phyloP scores from a whole-genome alignment of 345 rosid species.

The Mercurialis annua region DNA sequence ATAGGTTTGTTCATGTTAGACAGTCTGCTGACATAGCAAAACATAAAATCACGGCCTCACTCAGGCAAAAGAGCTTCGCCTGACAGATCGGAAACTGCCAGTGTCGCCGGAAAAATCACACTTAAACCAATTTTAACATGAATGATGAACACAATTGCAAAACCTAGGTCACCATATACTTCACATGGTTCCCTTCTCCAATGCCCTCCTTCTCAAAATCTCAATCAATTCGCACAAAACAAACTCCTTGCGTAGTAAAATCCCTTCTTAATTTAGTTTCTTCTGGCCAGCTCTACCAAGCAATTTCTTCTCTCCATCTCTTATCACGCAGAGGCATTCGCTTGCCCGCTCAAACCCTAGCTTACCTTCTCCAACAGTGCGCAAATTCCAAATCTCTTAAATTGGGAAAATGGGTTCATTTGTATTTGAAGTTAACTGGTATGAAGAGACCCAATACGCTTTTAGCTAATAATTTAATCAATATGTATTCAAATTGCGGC shows the following conservation, averaged over 20 bases:
- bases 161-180: conserved; percentile 16
- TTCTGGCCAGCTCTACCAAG: conserved; percentile 41
- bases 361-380: conserved; percentile 42
- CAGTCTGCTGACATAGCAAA: too few species aligned
- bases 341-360: conserved; percentile 48
- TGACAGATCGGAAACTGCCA: too few species aligned
- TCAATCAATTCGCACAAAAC: conserved; percentile 31
- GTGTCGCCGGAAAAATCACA: conserved; percentile 20
- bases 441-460: conserved; percentile 46
- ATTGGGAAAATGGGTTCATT: conserved; percentile 70
- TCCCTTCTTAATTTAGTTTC: conserved; percentile 37
- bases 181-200: conserved; percentile 45
- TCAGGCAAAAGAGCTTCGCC: too few species aligned
- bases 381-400: conserved; percentile 45
- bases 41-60: too few species aligned
- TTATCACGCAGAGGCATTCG: conserved; percentile 50
- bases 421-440: conserved; percentile 67
- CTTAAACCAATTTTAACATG: not conserved
- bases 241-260: conserved; percentile 35
- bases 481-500: conserved; percentile 48
- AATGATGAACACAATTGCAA: not conserved
- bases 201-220: conserved; percentile 33
- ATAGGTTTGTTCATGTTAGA: too few species aligned
- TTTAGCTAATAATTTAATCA: conserved; percentile 52
- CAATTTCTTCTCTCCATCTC: conserved; percentile 49